Percentiles rank a stretch among this genome's conserved stretches.
Evolutionary conservation across 805 yeast species (phyloP).

Genomic region (Deakozyma indianensis): DNA sequence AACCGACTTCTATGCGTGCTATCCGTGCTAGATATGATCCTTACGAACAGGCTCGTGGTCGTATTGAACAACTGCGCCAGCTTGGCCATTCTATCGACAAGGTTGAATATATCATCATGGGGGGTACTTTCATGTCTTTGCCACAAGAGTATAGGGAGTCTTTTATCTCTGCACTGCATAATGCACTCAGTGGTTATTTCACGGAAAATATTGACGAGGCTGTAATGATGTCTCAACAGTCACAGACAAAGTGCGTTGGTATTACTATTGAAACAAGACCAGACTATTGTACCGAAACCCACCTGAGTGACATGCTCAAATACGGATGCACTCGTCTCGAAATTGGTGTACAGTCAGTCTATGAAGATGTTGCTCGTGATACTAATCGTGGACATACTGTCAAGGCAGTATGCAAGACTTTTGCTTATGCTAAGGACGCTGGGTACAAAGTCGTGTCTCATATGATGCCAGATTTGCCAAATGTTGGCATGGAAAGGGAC

Average conservation of each 20-base stretch:
- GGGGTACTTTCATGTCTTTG: constrained; percentile 95
- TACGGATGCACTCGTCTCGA: constrained; percentile 96
- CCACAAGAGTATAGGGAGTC: constrained; percentile 81
- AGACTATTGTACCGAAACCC: constrained; percentile 94
- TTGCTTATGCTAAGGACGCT: constrained; percentile 92
- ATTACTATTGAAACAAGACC: constrained; percentile 98
- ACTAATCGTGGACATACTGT: constrained; percentile 98
- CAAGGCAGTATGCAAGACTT: constrained; percentile 88
- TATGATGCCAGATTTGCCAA: constrained; percentile 99
- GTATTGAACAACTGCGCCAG: constrained; percentile 89
- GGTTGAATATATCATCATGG: constrained; percentile 96
- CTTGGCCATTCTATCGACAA: constrained; percentile 94
- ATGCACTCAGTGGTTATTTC: constrained; percentile 86
- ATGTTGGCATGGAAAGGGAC: constrained; percentile 97
- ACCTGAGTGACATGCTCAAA: constrained; percentile 84
- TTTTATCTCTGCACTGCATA: constrained; percentile 81
- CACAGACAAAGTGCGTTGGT: constrained; percentile 94
- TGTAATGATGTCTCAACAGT: constrained; percentile 78
- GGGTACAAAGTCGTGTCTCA: constrained; percentile 96
- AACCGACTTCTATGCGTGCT: constrained; percentile 99
- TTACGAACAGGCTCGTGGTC: constrained; percentile 94
- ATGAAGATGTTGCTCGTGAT: constrained; percentile 97
- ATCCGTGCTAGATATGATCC: constrained; percentile 97
- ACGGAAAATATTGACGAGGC: constrained; percentile 86
- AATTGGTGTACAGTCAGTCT: constrained; percentile 93